These are phyloP conservation scores for Tieghemiomyces parasiticus DNA, from an alignment of 192 early-diverging fungal genomes.

Conservation along the genomic window DNA sequence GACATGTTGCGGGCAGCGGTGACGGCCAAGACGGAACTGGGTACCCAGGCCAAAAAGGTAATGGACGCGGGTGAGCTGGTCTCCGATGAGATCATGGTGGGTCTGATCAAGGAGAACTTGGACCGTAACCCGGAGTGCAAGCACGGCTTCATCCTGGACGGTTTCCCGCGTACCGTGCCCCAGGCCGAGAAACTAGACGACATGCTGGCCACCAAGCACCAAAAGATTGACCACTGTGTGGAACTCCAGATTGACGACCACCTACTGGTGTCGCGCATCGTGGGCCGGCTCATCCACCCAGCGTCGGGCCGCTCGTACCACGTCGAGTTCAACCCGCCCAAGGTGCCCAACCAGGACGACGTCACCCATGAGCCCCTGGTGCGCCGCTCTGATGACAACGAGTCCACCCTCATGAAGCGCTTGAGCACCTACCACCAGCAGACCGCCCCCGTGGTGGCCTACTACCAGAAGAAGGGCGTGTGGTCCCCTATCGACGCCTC, in stretches of 20 bases:
- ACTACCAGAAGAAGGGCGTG: conserved; percentile 92
- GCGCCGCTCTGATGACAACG: conserved; percentile 97
- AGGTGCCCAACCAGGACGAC: conserved; percentile 80
- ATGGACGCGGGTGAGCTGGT: conserved; percentile 98
- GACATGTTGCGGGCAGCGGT: conserved; percentile 99
- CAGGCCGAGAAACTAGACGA: conserved; percentile 98
- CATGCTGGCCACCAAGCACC: conserved; percentile 71
- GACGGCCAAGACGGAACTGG: conserved; percentile 76
- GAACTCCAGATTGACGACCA: conserved; percentile 91
- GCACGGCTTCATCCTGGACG: conserved; percentile 98
- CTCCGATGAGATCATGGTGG: conserved; percentile 95
- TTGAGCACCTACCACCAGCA: conserved; percentile 72
- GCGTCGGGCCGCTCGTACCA: conserved; percentile 93
- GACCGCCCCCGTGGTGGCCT: conserved; percentile 65
- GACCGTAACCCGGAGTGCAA: conserved; percentile 89
- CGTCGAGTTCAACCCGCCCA: conserved; percentile 91
- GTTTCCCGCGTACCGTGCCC: conserved; percentile 94
- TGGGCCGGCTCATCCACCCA: conserved; percentile 91
- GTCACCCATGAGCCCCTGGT: conserved; percentile 94
- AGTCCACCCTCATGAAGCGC: conserved; percentile 81
- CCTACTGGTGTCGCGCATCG: conserved; percentile 88
- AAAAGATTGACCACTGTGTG: conserved; percentile 78
- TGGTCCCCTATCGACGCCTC: conserved; percentile 86
- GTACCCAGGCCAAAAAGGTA: conserved; percentile 94
- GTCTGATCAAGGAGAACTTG: conserved; percentile 93